Evolutionary conservation across 331 rosid species (phyloP), one percentile per base, ranked within the genome.

Genomic region (Rhamnella rubrinervis): DNA sequence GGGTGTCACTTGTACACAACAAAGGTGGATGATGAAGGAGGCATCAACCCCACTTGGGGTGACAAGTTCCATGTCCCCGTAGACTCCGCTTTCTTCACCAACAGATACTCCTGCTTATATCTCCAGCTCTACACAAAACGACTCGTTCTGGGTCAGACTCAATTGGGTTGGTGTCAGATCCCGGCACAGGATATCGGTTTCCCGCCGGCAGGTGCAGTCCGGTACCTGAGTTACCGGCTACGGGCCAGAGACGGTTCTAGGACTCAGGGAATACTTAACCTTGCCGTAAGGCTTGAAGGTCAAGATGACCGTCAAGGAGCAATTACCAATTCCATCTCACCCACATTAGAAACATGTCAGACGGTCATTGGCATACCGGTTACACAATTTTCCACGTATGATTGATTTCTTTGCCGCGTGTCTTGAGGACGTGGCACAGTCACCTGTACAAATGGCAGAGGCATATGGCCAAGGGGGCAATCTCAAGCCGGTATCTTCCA

Each of bases 321-420:
- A 20, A 49, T 72, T 8, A 49, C 77, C 4, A 55, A 17, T 17
- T 39, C 75, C 3, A 28, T 51, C 25, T 13, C 77, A 6, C 26
- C 77, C 16, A 13, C 68, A 0, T 37, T 39, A 31, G 66, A 62
- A 25, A 31, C 85, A 57, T 70, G 81, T 67, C 79, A 59, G 21
- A 85, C 90, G 4, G 84, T 85, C 4, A 79, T 87, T 63, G 93
- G 90, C 2, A 74, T 78, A 41, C 88, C 93, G 31, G 79, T 83
- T 35, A 77, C 80, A 6, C 41, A 68, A 10, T 71, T 44, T 46
- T 14, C 78, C 9, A 51, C 39, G 10, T 20, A 37, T 19, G 25
- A 46, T 26, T 25, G 40, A 15, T 56, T 31, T 56, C 41, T 55
- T 71, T 12, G 35, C 51, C 14, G 19, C 58, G 9, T 44, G 61